Percentiles rank a stretch among this genome's conserved stretches.
Conservation (phyloP, 257 asterid genomes). For the Solanum ossicruentum region DNA sequence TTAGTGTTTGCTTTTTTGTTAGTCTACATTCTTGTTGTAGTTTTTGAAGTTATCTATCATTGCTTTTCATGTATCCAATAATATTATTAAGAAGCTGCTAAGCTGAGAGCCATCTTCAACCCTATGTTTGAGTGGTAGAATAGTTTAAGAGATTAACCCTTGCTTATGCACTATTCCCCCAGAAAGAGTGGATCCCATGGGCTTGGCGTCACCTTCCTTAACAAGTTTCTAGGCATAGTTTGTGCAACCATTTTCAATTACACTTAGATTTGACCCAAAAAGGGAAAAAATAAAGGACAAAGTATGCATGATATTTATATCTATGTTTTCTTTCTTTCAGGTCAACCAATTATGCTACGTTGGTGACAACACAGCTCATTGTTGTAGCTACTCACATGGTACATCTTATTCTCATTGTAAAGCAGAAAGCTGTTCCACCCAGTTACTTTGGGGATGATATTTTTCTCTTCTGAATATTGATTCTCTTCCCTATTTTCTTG, state of each 20-base stretch:
- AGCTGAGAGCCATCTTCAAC: background rate
- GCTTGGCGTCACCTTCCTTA: background rate
- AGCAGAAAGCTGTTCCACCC: background rate
- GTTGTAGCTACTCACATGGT: slow-evolving; percentile 89
- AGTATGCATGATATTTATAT: background rate
- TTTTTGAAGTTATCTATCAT: background rate
- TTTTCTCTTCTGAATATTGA: slow-evolving; percentile 7
- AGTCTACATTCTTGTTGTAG: background rate
- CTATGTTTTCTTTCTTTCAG: slow-evolving; percentile 29
- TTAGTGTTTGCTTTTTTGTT: background rate
- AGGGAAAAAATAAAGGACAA: background rate
- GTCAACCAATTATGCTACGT: slow-evolving; percentile 84
- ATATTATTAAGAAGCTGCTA: background rate
- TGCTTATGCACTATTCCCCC: background rate
- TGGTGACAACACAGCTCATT: slow-evolving; percentile 83
- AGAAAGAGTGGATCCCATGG: background rate
- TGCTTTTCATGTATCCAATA: background rate
- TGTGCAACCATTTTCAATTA: background rate
- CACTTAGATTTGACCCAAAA: background rate
- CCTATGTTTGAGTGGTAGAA: background rate
- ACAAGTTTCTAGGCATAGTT: background rate
- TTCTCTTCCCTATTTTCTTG: slow-evolving; percentile 14
- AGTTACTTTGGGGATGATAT: background rate
- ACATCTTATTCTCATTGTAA: slow-evolving; percentile 4
- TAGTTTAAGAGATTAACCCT: background rate